These are phyloP conservation scores for Polytrichum commune DNA, from an alignment of 225 moss, liverwort and hornwort species.

Conservation along the genomic window DNA sequence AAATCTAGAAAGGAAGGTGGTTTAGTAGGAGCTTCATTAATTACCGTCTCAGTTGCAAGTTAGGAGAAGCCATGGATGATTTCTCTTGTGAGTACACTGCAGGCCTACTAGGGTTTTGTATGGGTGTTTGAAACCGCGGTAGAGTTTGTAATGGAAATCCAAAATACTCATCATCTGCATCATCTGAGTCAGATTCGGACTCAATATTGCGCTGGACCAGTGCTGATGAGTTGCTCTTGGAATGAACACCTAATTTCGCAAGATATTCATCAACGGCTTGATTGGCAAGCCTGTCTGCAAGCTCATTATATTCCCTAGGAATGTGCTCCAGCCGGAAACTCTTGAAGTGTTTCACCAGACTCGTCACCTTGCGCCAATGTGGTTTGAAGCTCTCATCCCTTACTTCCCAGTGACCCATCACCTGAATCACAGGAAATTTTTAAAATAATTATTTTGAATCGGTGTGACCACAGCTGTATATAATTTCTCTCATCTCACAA, in stretches of 20 bases:
- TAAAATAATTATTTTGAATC: no score
- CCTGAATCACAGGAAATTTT: neutral
- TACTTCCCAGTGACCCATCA: slow-evolving; percentile 8
- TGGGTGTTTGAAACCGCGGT: no score
- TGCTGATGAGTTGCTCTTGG: no score
- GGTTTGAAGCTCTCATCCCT: slow-evolving; percentile 2
- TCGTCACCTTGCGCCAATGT: slow-evolving; percentile 3
- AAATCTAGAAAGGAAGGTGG: no score
- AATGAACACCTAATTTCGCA: neutral
- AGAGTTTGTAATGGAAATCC: no score
- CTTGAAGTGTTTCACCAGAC: slow-evolving; percentile 5
- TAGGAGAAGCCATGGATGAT: no score
- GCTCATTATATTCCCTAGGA: slow-evolving; percentile 9
- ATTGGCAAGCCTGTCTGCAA: slow-evolving; percentile 7
- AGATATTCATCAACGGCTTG: slow-evolving; percentile 9
- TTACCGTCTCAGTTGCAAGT: no score
- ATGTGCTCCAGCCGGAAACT: slow-evolving; percentile 12
- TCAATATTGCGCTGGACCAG: neutral
- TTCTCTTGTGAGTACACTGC: no score
- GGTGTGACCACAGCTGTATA: neutral
- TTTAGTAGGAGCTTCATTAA: no score
- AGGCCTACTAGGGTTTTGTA: no score
- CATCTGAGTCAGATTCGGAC: slow-evolving; percentile 2
- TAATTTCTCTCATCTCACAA: neutral
- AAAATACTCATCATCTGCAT: no score